Base-by-base conservation (phyloP, 306 rosid genomes). In the Prunus kanzakura region DNA sequence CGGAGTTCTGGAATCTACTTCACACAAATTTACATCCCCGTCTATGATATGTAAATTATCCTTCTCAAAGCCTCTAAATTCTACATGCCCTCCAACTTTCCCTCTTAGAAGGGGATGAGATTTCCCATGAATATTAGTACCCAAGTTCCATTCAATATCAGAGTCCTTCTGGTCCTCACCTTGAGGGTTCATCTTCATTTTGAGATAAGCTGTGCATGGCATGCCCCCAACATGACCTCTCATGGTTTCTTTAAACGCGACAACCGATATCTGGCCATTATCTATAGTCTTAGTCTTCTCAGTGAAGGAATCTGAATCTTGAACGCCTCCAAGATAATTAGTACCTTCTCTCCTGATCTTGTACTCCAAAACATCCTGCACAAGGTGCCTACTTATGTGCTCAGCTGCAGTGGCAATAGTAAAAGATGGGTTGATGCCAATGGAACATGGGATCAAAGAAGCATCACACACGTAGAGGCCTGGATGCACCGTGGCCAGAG, bases 371-470 rank as follows among this genome's bases (percentile, higher is more conserved):
- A 68, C 68, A 38, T 77, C 82, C 30, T 54, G 62, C 51, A 77
- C 85, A 63, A 82, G 85, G 51, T 78, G 73, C 67, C 47, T 72
- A 58, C 85, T 72, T 60, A 82, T 63, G 46, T 67, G 78, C 67
- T 82, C 85, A 27, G 85, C 77, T 12, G 50, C 82, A 73, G 80
- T 67, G 41, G 85, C 13, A 25, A 82, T 82, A 2, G 85, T 82
- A 61, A 82, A 64, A 77, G 79, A 67, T 29, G 85, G 85, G 55
- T 82, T 82, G 41, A 67, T 79, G 32, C 85, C 85, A 51, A 82
- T 69, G 61, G 85, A 82, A 61, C 82, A 78, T 60, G 85, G 85
- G 56, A 82, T 73, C 71, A 82, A 61, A 67, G 85, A 82, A 82
- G 82, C 82, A 52, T 82, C 85, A 4, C 85, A 77, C 45, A 82